Evolutionary conservation across 2,329 filamentous ascomycete species (phyloP), one percentile per base, ranked within the genome.

Genomic region (Aurifilum marmelostoma): DNA sequence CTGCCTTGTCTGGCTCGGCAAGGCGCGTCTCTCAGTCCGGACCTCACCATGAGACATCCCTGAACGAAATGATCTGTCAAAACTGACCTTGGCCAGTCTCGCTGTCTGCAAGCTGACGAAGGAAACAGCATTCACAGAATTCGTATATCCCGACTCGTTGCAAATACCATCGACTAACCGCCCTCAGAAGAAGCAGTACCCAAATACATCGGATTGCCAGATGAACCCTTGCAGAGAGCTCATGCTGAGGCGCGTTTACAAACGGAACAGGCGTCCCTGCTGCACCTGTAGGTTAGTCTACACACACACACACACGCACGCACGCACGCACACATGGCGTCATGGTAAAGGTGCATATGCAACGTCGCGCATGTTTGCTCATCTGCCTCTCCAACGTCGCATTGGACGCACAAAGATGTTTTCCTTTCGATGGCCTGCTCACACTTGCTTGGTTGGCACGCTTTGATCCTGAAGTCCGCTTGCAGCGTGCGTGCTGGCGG

Each of bases 311-410:
- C 34, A 34, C 34, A 34, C 34, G 21, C 41, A n/a, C 41, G 18
- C 16, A 43, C 41, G 21, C 41, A 43, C 41, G 21, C 41, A 67
- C 21, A 47, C 41, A 47, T 8, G 18, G 24, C 47, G 39, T 3
- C 11, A 62, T 63, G 24, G n/a, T 41, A 41, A 9, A 24, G 11
- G 21, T 32, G 61, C 41, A n/a, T 21, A 29, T 63, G 61, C 41
- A 63, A 63, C 61, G 61, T 63, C 61, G 41, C 27, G 39, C 61
- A 63, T 47, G 61, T 63, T 63, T 63, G 61, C 61, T 47, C 37
- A 39, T 24, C 24, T 43, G 59, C n/a, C 11, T 29, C n/a, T 16
- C 37, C 24, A 41, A 24, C 34, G 34, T 62, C 24, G 59, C 21
- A 62, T 41, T 24, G 11, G 41, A 50, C 41, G 61, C 24, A 63